Evolutionary conservation across 129 eudicot species (phyloP).

Genomic region (Centaurea solstitialis): DNA sequence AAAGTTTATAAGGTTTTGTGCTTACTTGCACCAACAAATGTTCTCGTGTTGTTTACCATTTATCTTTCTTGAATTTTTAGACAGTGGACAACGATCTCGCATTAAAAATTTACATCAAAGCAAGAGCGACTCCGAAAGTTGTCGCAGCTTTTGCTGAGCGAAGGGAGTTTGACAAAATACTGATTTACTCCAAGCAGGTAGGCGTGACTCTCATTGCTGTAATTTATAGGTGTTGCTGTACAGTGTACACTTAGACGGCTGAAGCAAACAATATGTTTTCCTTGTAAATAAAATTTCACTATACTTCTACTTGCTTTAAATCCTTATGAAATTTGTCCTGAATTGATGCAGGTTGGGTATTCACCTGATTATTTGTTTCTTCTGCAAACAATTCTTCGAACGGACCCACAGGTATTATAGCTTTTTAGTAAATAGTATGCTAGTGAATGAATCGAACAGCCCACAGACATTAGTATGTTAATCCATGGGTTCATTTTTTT

Average conservation of each 20-base stretch:
- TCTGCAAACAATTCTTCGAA: conserved; percentile 95
- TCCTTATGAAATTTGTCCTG: not conserved
- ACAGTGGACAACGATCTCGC: conserved; percentile 99
- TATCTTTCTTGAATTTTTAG: conserved; percentile 37
- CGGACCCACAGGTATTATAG: conserved; percentile 88
- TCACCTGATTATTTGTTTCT: conserved; percentile 98
- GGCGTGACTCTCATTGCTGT: not conserved
- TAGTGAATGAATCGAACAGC: not conserved
- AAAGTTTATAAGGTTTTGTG: not conserved
- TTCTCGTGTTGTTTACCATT: conserved; percentile 1
- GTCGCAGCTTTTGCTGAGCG: conserved; percentile 99
- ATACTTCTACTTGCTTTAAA: not conserved
- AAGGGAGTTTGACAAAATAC: conserved; percentile 94
- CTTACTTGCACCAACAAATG: not conserved
- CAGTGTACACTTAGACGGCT: not conserved
- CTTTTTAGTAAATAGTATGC: not conserved
- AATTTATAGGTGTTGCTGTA: not conserved
- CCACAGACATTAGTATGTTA: not conserved
- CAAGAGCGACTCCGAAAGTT: conserved; percentile 98
- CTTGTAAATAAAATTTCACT: not conserved
- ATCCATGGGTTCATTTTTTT: not conserved
- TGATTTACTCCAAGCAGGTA: conserved; percentile 98
- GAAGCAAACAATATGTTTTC: not conserved
- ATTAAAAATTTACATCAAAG: conserved; percentile 90
- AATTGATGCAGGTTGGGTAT: conserved; percentile 81